These are phyloP conservation scores for Cercis canadensis DNA, from an alignment of 306 rosid species.

Conservation along the genomic window DNA sequence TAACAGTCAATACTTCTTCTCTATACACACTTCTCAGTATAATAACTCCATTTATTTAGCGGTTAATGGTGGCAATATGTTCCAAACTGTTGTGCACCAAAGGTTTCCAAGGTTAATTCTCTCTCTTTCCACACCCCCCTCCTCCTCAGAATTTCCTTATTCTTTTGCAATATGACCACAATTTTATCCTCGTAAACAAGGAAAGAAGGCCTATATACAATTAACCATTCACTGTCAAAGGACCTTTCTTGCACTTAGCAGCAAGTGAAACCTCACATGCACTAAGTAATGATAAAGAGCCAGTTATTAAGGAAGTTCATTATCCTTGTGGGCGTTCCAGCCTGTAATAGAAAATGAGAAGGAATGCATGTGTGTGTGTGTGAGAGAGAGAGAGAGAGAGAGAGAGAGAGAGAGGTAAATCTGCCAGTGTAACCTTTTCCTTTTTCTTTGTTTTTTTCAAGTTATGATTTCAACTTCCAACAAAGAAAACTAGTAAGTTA, in stretches of 20 bases:
- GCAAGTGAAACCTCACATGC: neutral
- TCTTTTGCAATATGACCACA: neutral
- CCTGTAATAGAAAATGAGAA: too few species aligned
- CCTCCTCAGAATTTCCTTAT: neutral
- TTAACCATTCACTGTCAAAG: neutral
- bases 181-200: neutral
- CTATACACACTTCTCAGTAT: neutral
- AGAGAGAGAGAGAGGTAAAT: too few species aligned
- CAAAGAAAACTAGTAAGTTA: too few species aligned
- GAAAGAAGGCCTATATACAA: neutral
- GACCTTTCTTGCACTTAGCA: neutral
- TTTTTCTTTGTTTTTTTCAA: too few species aligned
- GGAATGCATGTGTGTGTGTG: too few species aligned
- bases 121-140: neutral
- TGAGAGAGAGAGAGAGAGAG: too few species aligned
- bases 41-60: neutral
- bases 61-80: neutral
- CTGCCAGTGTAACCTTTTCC: too few species aligned
- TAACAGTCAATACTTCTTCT: neutral
- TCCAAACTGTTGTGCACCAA: neutral
- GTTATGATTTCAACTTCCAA: too few species aligned
- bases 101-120: neutral
- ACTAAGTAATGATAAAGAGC: neutral
- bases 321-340: neutral
- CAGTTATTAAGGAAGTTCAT: neutral